Percentiles rank a stretch among this genome's conserved stretches.
These are phyloP conservation scores for Sclerotinia borealis DNA, from an alignment of 2,329 filamentous ascomycete species.

Conservation along the genomic window DNA sequence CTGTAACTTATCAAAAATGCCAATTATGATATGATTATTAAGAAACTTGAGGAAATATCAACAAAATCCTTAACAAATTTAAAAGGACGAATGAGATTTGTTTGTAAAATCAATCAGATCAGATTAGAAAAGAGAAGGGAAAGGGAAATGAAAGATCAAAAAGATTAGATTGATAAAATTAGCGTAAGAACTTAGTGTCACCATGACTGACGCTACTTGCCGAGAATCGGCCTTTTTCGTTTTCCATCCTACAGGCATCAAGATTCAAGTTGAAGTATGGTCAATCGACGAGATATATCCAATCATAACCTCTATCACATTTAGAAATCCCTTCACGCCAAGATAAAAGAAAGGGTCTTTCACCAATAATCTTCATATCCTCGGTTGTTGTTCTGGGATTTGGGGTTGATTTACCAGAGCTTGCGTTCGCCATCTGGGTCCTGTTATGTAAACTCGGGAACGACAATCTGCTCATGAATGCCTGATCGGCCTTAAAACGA, in stretches of 20 bases:
- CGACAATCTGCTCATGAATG: neutral
- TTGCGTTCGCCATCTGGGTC: neutral
- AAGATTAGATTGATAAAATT: slow-evolving; percentile 15
- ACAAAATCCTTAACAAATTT: neutral
- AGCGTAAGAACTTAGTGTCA: slow-evolving; percentile 9
- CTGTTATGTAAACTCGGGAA: neutral
- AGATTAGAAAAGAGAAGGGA: neutral
- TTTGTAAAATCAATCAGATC: neutral
- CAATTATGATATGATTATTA: neutral
- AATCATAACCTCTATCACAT: neutral
- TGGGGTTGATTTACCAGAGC: neutral
- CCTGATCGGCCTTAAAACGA: slow-evolving; percentile 1
- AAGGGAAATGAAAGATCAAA: slow-evolving; percentile 4
- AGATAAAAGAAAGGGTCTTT: neutral
- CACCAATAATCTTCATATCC: neutral
- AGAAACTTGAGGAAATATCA: neutral
- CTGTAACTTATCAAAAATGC: neutral
- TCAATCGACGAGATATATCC: neutral
- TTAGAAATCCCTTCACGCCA: neutral
- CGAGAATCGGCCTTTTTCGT: slow-evolving; percentile 9
- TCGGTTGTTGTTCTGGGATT: neutral
- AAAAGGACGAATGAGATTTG: neutral
- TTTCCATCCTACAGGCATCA: neutral
- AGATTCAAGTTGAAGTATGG: neutral
- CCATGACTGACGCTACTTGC: neutral